Evolutionary conservation across 129 eudicot genomes (phyloP), one percentile per base, ranked within the genome.

Genomic region (Kitagawia praeruptora): DNA sequence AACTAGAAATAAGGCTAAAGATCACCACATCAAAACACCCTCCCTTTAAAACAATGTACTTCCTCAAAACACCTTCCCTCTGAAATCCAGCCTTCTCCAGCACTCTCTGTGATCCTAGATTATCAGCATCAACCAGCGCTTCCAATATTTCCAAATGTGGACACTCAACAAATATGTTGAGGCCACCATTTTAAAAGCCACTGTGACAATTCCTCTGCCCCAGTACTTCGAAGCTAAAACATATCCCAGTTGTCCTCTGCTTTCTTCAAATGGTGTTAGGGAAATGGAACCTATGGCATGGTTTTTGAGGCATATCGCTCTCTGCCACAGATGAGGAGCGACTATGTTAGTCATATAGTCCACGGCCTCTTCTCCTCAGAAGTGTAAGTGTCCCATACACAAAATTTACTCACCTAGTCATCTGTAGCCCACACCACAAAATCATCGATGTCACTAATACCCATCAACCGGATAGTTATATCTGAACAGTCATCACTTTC

Each of bases 381-480:
- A 49, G 75, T 80, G 78, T 54, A 79, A 21, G 86, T 66, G 0
- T 82, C 63, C 34, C 84, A 84, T 23, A 74, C 31, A 69, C 87
- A 82, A 18, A 21, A 84, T 6, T 74, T 40, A 31, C 83, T 80
- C 13, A 82, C 88, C 53, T 54, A 44, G 2, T 85, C 87, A 81
- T 87, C 91, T 0, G 78, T 63, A 3, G 79, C 86, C 90, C 88
- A 87, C 8, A 64, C 69, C 88, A 87, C 84, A 67, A 87, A 67
- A 76, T 87, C 90, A 51, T 87, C 86, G 15, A 37, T 72, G 75
- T 87, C 88, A 0, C 81, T 80, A 11, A 66, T 49, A 48, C 66
- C 75, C 25, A 80, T 44, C 8, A 49, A 58, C 56, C 86, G 46
- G 54, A 77, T 10, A 2, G 42, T 78, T 61, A 78, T 63, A 14